Conservation (phyloP, 1,284 basidiomycete genomes). For the Pascua sp. region DNA sequence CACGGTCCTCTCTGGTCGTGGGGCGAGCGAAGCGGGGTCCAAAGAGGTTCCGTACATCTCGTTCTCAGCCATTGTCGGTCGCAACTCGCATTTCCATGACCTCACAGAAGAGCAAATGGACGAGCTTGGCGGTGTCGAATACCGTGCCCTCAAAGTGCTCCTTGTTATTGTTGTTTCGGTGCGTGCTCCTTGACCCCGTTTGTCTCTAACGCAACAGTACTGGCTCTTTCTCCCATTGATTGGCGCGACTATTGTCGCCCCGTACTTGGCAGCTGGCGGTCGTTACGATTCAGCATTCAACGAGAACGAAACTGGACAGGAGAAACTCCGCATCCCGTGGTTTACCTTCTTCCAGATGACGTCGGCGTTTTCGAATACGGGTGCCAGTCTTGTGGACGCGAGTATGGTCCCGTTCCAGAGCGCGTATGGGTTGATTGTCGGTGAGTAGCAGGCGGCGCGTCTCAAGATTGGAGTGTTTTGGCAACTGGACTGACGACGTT, state of each 20-base stretch:
- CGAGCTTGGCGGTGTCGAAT: slow-evolving; percentile 92
- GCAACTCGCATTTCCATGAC: slow-evolving; percentile 81
- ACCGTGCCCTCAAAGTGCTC: slow-evolving; percentile 75
- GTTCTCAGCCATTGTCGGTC: slow-evolving; percentile 76
- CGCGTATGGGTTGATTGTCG: slow-evolving; percentile 75
- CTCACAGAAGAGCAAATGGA: slow-evolving; percentile 80
- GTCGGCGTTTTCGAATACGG: slow-evolving; percentile 86
- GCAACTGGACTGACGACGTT: neutral
- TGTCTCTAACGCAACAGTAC: slow-evolving; percentile 57
- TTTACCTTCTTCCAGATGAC: slow-evolving; percentile 81
- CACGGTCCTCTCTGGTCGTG: slow-evolving; percentile 53
- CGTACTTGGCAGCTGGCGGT: slow-evolving; percentile 66
- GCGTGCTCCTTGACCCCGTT: slow-evolving; percentile 30
- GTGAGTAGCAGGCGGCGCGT: slow-evolving; percentile 20
- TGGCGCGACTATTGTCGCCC: slow-evolving; percentile 68
- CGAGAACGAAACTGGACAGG: slow-evolving; percentile 51
- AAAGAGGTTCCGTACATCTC: slow-evolving; percentile 72
- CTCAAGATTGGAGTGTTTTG: neutral
- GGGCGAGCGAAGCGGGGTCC: too few relatives aligned
- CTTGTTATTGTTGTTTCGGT: slow-evolving; percentile 70
- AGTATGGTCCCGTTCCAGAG: slow-evolving; percentile 84
- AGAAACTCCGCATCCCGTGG: slow-evolving; percentile 63
- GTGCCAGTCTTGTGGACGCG: slow-evolving; percentile 80
- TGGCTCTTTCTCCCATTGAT: slow-evolving; percentile 66
- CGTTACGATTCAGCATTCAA: slow-evolving; percentile 55